Evolutionary conservation across 2,329 filamentous ascomycete genomes (phyloP), one percentile per base, ranked within the genome.

Genomic region (Ophiostoma montium): DNA sequence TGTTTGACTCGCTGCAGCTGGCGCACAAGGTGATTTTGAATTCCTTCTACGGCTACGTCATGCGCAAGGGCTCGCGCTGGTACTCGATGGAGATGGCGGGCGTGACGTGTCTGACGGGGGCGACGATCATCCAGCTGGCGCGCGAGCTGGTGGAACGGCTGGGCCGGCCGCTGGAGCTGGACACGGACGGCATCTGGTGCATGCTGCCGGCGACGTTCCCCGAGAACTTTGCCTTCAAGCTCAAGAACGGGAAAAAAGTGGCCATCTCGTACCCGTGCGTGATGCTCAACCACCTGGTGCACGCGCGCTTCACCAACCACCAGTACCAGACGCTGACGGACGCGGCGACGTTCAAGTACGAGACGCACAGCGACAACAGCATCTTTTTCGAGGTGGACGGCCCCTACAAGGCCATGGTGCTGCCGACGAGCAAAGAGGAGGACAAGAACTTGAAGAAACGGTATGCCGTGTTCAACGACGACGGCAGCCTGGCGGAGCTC

Each of bases 371-470:
- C 69, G 92, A 98, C 61, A 98, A 98, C 65, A 92, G 89, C 32
- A 98, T 98, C 64, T 98, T 98, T 70, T 98, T 98, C 68, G 92
- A 98, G 65, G 92, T 98, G 45, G 92, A 98, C 59, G 92, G 92
- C 5, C 92, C 92, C 0, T 98, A 98, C 72, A 89, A 79, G 63
- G 92, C 92, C 54, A 98, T 98, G 92, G 82, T 98, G 53, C 66
- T 98, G 54, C 92, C 92, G 2, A 96, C 92, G 0, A 96, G 90
- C 0, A 96, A 98, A 62, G 92, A 98, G 63, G 92, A 96, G 65
- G 90, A 96, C 69, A 98, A 96, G 71, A 98, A 98, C 65, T 72
- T 98, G 75, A 98, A 98, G 71, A 98, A 98, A 68, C 81, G 92
- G 61, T 98, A 98, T 62, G 92, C 94, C 36, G 92, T 98, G 4